Evolutionary conservation across 2,329 filamentous ascomycete genomes (phyloP).

Genomic region (Tolypocladium amazonense): DNA sequence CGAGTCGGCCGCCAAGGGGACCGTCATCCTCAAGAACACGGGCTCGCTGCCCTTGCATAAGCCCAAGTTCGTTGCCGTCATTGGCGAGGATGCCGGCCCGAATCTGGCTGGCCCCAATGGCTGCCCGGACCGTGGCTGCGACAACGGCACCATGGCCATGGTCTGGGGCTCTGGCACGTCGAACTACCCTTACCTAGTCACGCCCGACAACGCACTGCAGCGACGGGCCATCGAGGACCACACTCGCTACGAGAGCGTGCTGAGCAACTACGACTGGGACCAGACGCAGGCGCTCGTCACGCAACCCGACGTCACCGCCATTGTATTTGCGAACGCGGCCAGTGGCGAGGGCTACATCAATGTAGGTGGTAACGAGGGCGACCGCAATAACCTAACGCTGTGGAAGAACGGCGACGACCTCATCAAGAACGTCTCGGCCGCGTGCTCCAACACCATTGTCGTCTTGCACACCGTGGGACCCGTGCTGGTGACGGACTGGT

Average conservation of each 20-base stretch:
- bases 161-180: conserved; percentile 70
- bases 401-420: conserved; percentile 76
- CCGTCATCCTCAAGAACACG: conserved; percentile 81
- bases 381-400: conserved; percentile 84
- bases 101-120: conserved; percentile 70
- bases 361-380: conserved; percentile 74
- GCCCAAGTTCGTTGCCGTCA: conserved; percentile 63
- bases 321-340: conserved; percentile 86
- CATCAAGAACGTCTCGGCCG: conserved; percentile 66
- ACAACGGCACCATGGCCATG: conserved; percentile 57
- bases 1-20: conserved; percentile 66
- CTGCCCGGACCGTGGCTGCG: conserved; percentile 56
- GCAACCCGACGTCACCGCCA: conserved; percentile 55
- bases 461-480: conserved; percentile 80
- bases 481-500: conserved; percentile 66
- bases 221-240: conserved; percentile 49
- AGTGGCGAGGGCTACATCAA: conserved; percentile 80
- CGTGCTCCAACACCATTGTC: conserved; percentile 83
- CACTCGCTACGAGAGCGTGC: conserved; percentile 52
- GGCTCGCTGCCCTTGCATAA: conserved; percentile 66
- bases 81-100: conserved; percentile 75
- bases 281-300: conserved; percentile 50
- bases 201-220: conserved; percentile 61
- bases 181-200: conserved; percentile 66
- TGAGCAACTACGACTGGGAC: conserved; percentile 52